Percentiles rank a stretch among this genome's conserved stretches.
Evolutionary conservation across 108 stramenopile genomes (phyloP).

Genomic region (Discostella stelligeroides): DNA sequence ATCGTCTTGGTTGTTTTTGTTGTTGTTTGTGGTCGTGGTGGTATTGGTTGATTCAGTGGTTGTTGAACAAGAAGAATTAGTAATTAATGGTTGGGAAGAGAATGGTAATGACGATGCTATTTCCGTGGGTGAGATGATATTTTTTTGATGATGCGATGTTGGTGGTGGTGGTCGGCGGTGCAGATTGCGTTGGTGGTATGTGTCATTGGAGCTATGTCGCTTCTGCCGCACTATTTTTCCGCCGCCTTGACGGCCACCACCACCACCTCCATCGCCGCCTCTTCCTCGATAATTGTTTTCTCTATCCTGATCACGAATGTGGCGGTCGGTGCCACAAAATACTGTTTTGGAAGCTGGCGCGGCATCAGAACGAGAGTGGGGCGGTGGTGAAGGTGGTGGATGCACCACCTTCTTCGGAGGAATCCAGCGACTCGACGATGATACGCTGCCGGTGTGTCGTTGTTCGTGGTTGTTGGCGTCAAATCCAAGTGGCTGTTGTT

Average conservation of each 20-base stretch:
- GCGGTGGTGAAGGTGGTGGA: not conserved
- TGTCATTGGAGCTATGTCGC: not conserved
- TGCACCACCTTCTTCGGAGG: not conserved
- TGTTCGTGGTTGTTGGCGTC: no score
- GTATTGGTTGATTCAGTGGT: not conserved
- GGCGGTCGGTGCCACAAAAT: not conserved
- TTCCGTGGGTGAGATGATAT: conserved; percentile 8
- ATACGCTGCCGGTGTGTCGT: no score
- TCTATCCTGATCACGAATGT: not conserved
- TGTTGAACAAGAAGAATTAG: not conserved
- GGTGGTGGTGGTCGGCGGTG: not conserved
- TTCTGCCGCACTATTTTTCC: not conserved
- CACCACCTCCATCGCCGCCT: not conserved
- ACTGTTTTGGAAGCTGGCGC: no score
- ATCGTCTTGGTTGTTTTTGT: not conserved
- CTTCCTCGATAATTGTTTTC: not conserved
- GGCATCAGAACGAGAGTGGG: not conserved
- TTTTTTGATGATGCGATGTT: not conserved
- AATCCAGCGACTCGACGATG: conserved; percentile 3
- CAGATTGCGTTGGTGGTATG: conserved; percentile 1
- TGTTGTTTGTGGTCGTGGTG: not conserved
- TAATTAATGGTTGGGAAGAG: not conserved
- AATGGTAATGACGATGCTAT: not conserved
- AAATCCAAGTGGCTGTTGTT: no score
- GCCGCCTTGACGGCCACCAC: not conserved